Evolutionary conservation across 768 basidiomycete genomes (phyloP), one percentile per base, ranked within the genome.

Genomic region (Collybia mongolica): DNA sequence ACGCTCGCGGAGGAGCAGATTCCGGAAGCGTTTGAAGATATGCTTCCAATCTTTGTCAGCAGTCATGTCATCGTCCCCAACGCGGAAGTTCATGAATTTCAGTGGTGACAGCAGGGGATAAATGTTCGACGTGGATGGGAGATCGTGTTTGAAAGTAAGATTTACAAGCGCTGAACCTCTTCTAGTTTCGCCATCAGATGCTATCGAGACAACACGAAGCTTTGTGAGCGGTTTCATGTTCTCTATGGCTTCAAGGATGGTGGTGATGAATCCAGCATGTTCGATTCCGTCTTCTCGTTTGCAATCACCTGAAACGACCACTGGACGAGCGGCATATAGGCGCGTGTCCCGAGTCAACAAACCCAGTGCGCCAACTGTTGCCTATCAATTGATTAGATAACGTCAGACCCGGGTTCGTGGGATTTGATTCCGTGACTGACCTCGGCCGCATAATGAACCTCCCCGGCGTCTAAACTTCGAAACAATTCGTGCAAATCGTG

Each of bases 11-110:
- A 66, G 42, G 14, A 67, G 43, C 1, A 67, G 59, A 38, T 60
- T 61, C 2, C 59, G 55, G 8, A 57, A 46, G 1, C 56, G 49
- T 43, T 68, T 66, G 52, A 68, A 48, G 14, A 67, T 43, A 52
- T 72, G 60, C 56, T 68, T 67, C 55, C 56, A 58, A 53, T 67
- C 65, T 37, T 67, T 69, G 54, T 69, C 61, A 8, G 52, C 53
- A 0, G 66, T 69, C 0, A 69, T 44, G 35, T 70, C 65, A 43
- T 70, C 58, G 9, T 58, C 47, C 5, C 69, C 68, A 35, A 66
- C 60, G 11, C 48, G 52, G 2, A 63, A 48, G 44, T 72, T 61
- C 53, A 72, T 52, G 28, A 68, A 47, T 0, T 0, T 19, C 0
- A 72, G 46, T 3, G 18, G 14, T 9, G 32, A 9, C 4, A 72